These are phyloP conservation scores for Colletotrichum orchidophilum DNA, from an alignment of 2,329 filamentous ascomycete species.

Conservation along the genomic window DNA sequence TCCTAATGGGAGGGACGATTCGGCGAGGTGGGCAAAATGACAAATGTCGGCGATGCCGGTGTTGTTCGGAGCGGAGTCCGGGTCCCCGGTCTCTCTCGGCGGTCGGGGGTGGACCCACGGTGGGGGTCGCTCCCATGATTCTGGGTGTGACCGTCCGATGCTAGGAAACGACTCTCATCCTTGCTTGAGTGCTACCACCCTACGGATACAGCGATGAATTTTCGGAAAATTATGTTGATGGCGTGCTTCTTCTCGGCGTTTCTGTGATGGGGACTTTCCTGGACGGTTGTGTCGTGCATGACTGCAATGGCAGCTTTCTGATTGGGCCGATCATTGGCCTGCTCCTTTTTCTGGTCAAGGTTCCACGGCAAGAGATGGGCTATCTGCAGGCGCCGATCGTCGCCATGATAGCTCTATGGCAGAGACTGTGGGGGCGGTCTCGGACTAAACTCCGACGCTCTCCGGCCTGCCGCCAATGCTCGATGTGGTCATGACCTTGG, in stretches of 20 bases:
- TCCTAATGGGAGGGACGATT: not conserved
- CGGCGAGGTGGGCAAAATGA: not conserved
- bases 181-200: not conserved
- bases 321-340: not conserved
- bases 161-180: slow-evolving; percentile 20
- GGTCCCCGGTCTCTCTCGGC: not conserved
- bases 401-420: not conserved
- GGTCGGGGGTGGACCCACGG: not conserved
- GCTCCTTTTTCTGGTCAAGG: not conserved
- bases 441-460: not conserved
- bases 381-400: not conserved
- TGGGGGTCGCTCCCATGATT: not conserved
- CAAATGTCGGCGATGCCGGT: slow-evolving; percentile 8
- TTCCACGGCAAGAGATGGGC: not conserved
- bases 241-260: not conserved
- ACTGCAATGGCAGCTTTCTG: not conserved
- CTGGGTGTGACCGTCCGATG: not conserved
- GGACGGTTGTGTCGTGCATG: not conserved
- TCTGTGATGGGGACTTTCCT: not conserved
- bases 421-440: not conserved
- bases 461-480: not conserved
- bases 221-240: slow-evolving; percentile 8
- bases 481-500: not conserved
- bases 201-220: not conserved
- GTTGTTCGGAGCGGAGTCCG: slow-evolving; percentile 10